Evolutionary conservation across 805 yeast genomes (phyloP), one percentile per base, ranked within the genome.

Genomic region (Tetrapisispora fleetii): DNA sequence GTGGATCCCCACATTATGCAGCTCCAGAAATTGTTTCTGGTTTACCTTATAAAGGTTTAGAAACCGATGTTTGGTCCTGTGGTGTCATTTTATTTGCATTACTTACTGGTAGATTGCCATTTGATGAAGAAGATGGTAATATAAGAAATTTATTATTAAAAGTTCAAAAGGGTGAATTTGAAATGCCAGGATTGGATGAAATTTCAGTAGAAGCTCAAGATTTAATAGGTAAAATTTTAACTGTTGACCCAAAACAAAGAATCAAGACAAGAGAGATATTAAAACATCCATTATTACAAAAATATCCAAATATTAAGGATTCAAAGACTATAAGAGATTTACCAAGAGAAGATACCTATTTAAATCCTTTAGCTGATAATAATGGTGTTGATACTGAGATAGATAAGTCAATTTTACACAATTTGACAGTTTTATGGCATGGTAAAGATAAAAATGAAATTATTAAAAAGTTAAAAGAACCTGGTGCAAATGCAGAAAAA

Each of bases 1-100:
- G 99, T 68, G 99, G 99, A 1, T 89, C 97, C 17, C 99, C 99
- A 9, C 99, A 93, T 66, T 93, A 93, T 67, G 99, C 98, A 1
- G 87, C 96, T 10, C 99, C 99, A 0, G 99, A 93, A 65, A 91
- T 93, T 56, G 97, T 93, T 11, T 85, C 96, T 13, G 99, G 99
- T 36, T 79, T 84, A 52, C 88, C 81, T 51, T 93, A 93, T 65
- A 98, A 93, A 62, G 99, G 99, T 14, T 89, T 95, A 30, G 96
- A 96, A 39, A 82, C 95, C 32, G 99, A 93, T 67, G 90, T 93
- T 48, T 93, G 99, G 99, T 90, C 96, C 7, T 90, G 97, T 69
- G 98, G 99, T 58, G 87, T 93, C 52, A 93, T 93, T 47, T 71
- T 93, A 48, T 93, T 87, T 70, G 99, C 99, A 0, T 71, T 93